Evolutionary conservation across 495 filamentous ascomycete species (phyloP).

Genomic region (Lophiostoma macrostomum): DNA sequence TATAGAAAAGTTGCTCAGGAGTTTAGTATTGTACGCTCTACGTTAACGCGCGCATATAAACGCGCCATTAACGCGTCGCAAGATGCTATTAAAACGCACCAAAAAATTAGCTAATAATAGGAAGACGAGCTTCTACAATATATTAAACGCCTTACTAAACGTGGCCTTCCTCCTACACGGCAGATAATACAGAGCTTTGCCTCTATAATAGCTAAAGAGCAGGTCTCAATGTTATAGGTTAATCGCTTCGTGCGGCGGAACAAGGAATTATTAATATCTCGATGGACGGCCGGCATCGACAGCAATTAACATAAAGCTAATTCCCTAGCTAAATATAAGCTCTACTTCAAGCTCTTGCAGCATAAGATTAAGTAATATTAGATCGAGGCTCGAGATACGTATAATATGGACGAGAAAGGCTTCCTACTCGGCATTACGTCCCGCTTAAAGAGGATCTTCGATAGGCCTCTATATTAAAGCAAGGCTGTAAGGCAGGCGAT

Average conservation of each 20-base stretch:
- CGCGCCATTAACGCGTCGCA: too few species aligned
- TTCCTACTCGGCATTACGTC: conserved; percentile 24
- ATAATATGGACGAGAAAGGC: conserved; percentile 37
- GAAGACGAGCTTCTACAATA: conserved; percentile 4
- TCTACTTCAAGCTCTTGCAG: conserved; percentile 12
- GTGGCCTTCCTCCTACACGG: conserved; percentile 9
- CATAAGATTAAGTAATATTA: conserved; percentile 29
- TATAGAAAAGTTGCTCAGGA: too few species aligned
- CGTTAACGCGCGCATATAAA: too few species aligned
- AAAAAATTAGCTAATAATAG: neutral
- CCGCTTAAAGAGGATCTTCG: conserved; percentile 2
- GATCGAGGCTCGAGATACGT: conserved; percentile 17
- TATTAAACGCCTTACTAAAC: conserved; percentile 6
- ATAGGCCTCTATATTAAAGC: too few species aligned
- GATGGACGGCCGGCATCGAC: conserved; percentile 6
- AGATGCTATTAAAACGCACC: too few species aligned
- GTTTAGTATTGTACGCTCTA: too few species aligned
- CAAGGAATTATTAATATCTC: neutral
- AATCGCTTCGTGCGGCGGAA: neutral
- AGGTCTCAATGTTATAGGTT: neutral
- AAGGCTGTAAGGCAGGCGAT: too few species aligned
- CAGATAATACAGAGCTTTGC: conserved; percentile 13
- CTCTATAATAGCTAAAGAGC: neutral
- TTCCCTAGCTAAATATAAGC: conserved; percentile 6
- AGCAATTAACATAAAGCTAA: neutral